Conservation (phyloP, 805 yeast species). For the Myxozyma nipponensis region DNA sequence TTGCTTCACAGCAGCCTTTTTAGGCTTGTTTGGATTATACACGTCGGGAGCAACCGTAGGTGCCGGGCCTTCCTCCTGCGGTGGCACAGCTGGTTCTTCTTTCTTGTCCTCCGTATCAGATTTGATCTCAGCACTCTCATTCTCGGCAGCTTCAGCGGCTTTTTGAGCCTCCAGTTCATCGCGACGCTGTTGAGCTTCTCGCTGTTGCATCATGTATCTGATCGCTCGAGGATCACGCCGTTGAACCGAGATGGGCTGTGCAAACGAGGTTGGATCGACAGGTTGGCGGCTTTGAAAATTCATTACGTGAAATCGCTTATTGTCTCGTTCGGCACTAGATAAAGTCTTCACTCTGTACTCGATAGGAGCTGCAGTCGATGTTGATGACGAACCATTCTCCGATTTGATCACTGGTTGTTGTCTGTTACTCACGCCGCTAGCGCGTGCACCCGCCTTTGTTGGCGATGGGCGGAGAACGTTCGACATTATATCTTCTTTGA, state of each 20-base stretch:
- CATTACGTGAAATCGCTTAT: conserved; percentile 64
- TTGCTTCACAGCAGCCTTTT: conserved; percentile 55
- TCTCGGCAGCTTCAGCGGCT: conserved; percentile 13
- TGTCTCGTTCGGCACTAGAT: conserved; percentile 55
- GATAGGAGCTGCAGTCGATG: conserved; percentile 17
- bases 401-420: not conserved
- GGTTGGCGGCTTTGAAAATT: conserved; percentile 70
- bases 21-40: conserved; percentile 3
- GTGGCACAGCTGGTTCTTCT: conserved; percentile 33
- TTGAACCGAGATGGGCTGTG: conserved; percentile 80
- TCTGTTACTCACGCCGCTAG: not conserved
- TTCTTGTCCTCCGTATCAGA: conserved; percentile 29
- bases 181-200: not conserved
- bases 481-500: too few relatives aligned
- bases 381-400: not conserved
- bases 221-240: conserved; percentile 90
- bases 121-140: conserved; percentile 25
- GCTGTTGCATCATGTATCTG: conserved; percentile 66
- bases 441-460: not conserved
- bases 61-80: conserved; percentile 24
- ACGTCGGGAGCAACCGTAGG: conserved; percentile 20
- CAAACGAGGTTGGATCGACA: conserved; percentile 70
- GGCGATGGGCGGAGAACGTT: conserved; percentile 1
- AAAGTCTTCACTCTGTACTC: conserved; percentile 68
- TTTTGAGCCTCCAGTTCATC: conserved; percentile 31